Base-by-base conservation (phyloP, 495 filamentous ascomycete species). In the Saxispiralis lemnorum region DNA sequence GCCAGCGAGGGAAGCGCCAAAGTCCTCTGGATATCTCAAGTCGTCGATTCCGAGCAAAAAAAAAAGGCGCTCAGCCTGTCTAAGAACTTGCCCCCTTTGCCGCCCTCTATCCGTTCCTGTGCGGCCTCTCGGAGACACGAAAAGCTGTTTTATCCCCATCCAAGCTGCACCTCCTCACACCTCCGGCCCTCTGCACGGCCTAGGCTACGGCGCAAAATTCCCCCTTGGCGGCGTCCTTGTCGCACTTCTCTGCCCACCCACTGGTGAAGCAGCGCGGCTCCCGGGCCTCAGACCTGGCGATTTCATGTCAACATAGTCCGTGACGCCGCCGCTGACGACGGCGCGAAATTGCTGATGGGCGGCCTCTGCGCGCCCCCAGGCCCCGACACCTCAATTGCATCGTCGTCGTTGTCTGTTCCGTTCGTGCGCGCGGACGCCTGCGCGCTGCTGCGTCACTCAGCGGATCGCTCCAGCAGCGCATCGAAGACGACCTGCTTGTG, bases 401-500 rank as follows among this genome's bases (percentile, higher is more conserved):
- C 47, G 32, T 45, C 43, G 31, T 50, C 47, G 13, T 33, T 20
- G 17, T 24, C 32, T 32, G 31, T 13, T 19, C 20, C 17, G 17
- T 15, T 17, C 24, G 9, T 28, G 24, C 9, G 24, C 24, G 5
- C 24, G 24, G 5, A 28, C 4, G 24, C 24, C n/a, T n/a, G 24
- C 5, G 24, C 24, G 9, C 5, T 5, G 24, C 9, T 28, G 24
- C 53, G 24, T 52, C 51, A 59, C n/a, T 56, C 56, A 17, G 33
- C 46, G 14, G 57, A 61, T 33, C 53, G 46, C 32, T 45, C 14
- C 30, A 51, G 28, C 18, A 64, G 39, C 13, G 46, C 17, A n/a
- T 47, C 42, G 9, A 35, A 44, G 1, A 66, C 54, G 28, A 56
- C 41, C 6, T 55, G 38, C 28, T 53, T 46, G 36, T 64, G 54